Evolutionary conservation across 2,329 filamentous ascomycete genomes (phyloP).

Genomic region (Colletotrichum destructivum): DNA sequence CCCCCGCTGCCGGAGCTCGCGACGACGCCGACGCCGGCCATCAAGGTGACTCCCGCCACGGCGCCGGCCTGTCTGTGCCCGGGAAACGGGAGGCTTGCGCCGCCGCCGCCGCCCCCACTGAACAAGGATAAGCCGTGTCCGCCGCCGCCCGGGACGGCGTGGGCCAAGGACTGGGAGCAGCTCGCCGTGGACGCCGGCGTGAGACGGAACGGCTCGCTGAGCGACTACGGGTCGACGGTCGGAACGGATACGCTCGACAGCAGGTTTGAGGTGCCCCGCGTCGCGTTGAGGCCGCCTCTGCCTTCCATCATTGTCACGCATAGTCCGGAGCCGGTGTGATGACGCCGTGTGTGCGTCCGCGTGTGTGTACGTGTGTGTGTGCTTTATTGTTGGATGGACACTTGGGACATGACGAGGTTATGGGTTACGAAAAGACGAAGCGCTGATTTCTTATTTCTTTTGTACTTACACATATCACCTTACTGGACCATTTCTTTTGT

Average conservation of each 20-base stretch:
- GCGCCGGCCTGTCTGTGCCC: constrained; percentile 38
- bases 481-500: constrained; percentile 5
- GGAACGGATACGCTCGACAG: constrained; percentile 22
- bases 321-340: constrained; percentile 28
- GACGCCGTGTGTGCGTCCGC: not conserved
- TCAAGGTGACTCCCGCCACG: constrained; percentile 30
- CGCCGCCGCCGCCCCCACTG: constrained; percentile 25
- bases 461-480: constrained; percentile 4
- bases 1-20: constrained; percentile 36
- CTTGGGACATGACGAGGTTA: constrained; percentile 5
- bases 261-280: not conserved
- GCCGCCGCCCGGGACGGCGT: constrained; percentile 42
- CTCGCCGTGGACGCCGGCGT: constrained; percentile 41
- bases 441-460: not conserved
- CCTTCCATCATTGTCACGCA: constrained; percentile 41
- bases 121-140: constrained; percentile 35
- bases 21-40: constrained; percentile 1
- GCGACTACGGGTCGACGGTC: constrained; percentile 33
- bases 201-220: constrained; percentile 36
- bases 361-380: not conserved
- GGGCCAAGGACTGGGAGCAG: constrained; percentile 43
- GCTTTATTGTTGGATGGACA: not conserved
- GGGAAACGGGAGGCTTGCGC: constrained; percentile 30
- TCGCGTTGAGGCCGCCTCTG: constrained; percentile 29
- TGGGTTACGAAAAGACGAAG: constrained; percentile 7